Conservation (phyloP, 352 stramenopile genomes). For the Globisporangium lucens region DNA sequence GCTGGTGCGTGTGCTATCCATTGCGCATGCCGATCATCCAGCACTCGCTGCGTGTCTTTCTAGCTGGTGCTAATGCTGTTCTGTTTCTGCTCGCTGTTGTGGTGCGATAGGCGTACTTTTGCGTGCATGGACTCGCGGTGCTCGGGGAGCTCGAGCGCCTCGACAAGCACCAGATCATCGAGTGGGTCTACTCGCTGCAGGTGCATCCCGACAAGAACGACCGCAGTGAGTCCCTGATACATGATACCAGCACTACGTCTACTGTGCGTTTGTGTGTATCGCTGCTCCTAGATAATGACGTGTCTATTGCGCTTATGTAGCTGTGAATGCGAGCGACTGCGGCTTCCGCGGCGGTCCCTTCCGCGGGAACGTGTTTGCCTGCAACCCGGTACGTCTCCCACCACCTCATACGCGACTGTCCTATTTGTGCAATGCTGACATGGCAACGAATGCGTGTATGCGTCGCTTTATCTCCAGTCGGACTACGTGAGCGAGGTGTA, state of each 20-base stretch:
- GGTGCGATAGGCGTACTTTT: conserved; percentile 69
- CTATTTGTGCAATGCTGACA: neutral
- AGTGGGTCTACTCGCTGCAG: conserved; percentile 87
- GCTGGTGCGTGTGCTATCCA: conserved; percentile 31
- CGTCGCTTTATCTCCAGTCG: conserved; percentile 14
- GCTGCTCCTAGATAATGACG: neutral
- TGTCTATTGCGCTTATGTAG: conserved; percentile 16
- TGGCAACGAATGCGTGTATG: neutral
- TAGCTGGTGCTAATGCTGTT: neutral
- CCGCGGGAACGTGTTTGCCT: conserved; percentile 62
- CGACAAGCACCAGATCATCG: conserved; percentile 65
- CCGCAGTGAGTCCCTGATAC: conserved; percentile 27
- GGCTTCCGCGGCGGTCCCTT: conserved; percentile 69
- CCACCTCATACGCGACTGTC: neutral
- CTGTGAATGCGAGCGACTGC: conserved; percentile 65
- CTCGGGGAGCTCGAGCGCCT: conserved; percentile 74
- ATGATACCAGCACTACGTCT: too few species aligned
- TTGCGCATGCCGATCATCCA: neutral
- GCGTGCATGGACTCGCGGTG: conserved; percentile 76
- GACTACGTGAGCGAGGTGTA: conserved; percentile 72
- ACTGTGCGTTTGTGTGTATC: neutral
- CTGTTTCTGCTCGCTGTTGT: neutral
- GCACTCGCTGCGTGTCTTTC: too few species aligned
- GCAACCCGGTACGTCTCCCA: conserved; percentile 22
- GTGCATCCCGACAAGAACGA: conserved; percentile 67